These are phyloP conservation scores for Amniculicola lignicola DNA, from an alignment of 495 filamentous ascomycete species.

Conservation along the genomic window DNA sequence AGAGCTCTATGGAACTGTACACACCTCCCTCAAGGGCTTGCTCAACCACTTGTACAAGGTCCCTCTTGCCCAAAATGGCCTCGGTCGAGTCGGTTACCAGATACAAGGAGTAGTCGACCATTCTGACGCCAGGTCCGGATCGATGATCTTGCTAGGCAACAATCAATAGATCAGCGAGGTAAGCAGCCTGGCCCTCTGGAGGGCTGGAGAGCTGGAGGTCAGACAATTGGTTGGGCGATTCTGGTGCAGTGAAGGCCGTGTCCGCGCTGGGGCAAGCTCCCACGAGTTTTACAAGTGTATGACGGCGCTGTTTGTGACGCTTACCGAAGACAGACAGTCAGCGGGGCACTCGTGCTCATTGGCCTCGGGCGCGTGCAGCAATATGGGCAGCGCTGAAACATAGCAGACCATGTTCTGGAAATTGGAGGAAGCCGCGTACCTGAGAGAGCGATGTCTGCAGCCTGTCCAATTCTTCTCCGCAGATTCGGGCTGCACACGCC, in stretches of 20 bases:
- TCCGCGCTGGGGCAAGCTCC: background rate
- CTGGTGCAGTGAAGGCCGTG: background rate
- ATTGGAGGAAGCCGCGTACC: too few relatives aligned
- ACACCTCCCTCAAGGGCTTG: conserved; percentile 67
- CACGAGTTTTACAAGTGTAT: conserved; percentile 7
- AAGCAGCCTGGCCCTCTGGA: too few relatives aligned
- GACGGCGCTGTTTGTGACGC: background rate
- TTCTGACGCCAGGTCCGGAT: background rate
- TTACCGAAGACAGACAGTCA: background rate
- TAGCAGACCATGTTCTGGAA: too few relatives aligned
- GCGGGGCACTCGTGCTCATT: too few relatives aligned
- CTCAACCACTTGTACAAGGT: conserved; percentile 72
- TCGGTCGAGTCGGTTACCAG: conserved; percentile 89
- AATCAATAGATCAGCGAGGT: too few relatives aligned
- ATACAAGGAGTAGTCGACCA: conserved; percentile 67
- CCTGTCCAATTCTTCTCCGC: too few relatives aligned
- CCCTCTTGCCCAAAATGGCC: conserved; percentile 66
- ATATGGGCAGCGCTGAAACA: too few relatives aligned
- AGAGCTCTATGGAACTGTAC: conserved; percentile 31
- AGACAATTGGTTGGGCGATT: too few relatives aligned
- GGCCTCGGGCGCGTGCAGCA: too few relatives aligned
- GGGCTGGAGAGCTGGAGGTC: too few relatives aligned
- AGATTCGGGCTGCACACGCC: too few relatives aligned
- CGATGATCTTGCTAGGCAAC: background rate
- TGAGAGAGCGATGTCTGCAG: too few relatives aligned